phyloP scores from a whole-genome alignment of 2,329 filamentous ascomycete species.

The Aureobasidium vineae region DNA sequence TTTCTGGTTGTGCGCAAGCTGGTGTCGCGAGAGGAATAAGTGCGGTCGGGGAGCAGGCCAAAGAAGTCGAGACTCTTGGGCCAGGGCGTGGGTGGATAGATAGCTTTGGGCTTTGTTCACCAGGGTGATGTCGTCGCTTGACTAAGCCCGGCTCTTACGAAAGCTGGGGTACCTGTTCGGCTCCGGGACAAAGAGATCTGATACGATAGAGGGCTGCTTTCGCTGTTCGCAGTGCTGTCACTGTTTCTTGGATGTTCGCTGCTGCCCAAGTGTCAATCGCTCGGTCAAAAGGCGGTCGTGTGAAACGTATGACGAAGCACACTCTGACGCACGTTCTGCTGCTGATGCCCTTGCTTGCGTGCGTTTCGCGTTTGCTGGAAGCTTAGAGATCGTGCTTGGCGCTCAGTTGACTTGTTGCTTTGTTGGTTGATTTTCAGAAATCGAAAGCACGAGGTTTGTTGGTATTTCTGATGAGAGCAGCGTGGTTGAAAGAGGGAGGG shows the following conservation, averaged over 20 bases:
- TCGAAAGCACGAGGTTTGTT: not conserved
- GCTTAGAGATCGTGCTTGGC: conserved; percentile 14
- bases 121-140: conserved; percentile 24
- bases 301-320: conserved; percentile 28
- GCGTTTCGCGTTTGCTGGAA: not conserved
- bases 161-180: conserved; percentile 12
- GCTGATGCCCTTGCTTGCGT: not conserved
- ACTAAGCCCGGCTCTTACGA: conserved; percentile 12
- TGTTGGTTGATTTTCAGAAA: not conserved
- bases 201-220: not conserved
- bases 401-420: not conserved
- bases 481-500: conserved; percentile 13
- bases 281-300: conserved; percentile 14
- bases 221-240: conserved; percentile 4
- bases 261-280: conserved; percentile 20
- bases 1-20: not conserved
- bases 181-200: conserved; percentile 15
- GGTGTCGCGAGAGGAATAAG: not conserved
- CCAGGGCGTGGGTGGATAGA: not conserved
- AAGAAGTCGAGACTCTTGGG: not conserved
- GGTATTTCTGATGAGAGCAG: not conserved
- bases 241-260: not conserved
- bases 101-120: conserved; percentile 20
- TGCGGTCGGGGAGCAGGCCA: not conserved
- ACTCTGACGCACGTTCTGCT: conserved; percentile 24